Evolutionary conservation across 1,284 basidiomycete species (phyloP).

Genomic region (Cryptococcus maquisensis): DNA sequence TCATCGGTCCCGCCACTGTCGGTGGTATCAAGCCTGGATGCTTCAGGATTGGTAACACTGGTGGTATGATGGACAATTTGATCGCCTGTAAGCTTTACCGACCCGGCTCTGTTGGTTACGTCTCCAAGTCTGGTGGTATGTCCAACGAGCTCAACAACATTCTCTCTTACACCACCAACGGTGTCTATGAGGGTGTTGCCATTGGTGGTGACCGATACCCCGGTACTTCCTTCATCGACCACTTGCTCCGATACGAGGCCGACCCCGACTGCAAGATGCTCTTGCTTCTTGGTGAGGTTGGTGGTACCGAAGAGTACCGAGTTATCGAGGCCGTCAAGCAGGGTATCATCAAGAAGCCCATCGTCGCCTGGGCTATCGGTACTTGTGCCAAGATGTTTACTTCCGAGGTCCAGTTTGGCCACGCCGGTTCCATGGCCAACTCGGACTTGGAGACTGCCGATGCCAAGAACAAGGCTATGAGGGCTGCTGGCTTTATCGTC

Average conservation of each 20-base stretch:
- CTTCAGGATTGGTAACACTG: constrained; percentile 99
- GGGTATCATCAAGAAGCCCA: constrained; percentile 94
- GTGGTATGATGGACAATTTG: constrained; percentile 99
- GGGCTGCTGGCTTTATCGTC: constrained; percentile 89
- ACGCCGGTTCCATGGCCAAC: constrained; percentile 98
- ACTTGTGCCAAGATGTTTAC: constrained; percentile 99
- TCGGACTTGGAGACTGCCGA: constrained; percentile 95
- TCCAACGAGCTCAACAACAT: constrained; percentile 99
- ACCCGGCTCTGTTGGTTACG: constrained; percentile 93
- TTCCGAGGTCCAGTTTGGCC: constrained; percentile 98
- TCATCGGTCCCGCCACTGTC: constrained; percentile 97
- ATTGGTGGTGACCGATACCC: constrained; percentile 99
- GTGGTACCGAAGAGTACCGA: constrained; percentile 98
- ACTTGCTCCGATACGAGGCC: constrained; percentile 93
- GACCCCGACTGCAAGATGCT: constrained; percentile 99
- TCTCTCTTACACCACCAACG: constrained; percentile 93
- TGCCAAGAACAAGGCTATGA: constrained; percentile 96
- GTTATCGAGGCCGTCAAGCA: constrained; percentile 96
- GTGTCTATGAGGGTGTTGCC: constrained; percentile 99
- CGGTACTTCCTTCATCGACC: constrained; percentile 97
- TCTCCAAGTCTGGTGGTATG: constrained; percentile 99
- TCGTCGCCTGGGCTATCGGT: constrained; percentile 98
- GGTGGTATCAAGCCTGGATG: constrained; percentile 99
- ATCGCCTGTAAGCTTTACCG: constrained; percentile 98
- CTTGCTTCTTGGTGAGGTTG: constrained; percentile 96